Evolutionary conservation across 2,329 filamentous ascomycete species (phyloP).

Genomic region (Trichoderma brevicompactum): DNA sequence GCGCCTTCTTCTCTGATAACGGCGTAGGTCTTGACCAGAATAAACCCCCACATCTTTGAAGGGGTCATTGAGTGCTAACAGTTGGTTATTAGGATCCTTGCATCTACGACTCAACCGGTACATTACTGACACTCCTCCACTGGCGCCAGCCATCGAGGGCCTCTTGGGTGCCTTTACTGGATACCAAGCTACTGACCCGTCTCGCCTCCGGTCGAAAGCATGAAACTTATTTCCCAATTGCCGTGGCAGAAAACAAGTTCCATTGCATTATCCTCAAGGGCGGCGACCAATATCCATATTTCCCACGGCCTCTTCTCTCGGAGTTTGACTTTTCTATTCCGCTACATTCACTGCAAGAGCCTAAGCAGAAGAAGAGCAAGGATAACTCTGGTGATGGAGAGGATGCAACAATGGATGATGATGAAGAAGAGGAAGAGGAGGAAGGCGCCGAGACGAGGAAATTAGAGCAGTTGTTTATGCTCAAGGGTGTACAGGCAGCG

Average conservation of each 20-base stretch:
- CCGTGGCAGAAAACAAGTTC: slow-evolving; percentile 87
- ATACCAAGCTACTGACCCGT: slow-evolving; percentile 82
- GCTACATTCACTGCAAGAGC: slow-evolving; percentile 59
- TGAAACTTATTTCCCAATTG: slow-evolving; percentile 93
- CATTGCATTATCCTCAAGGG: slow-evolving; percentile 99
- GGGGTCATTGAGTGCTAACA: neutral
- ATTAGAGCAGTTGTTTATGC: slow-evolving; percentile 82
- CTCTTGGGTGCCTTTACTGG: slow-evolving; percentile 88
- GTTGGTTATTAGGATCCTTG: slow-evolving; percentile 72
- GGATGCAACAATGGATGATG: slow-evolving; percentile 26
- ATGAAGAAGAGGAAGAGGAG: slow-evolving; percentile 39
- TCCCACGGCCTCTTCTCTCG: slow-evolving; percentile 83
- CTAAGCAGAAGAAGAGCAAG: slow-evolving; percentile 38
- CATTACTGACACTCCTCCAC: slow-evolving; percentile 83
- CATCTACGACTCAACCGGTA: slow-evolving; percentile 92
- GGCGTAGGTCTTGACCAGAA: slow-evolving; percentile 64
- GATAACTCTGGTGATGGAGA: slow-evolving; percentile 38
- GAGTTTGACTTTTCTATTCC: slow-evolving; percentile 94
- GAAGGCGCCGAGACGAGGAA: slow-evolving; percentile 56
- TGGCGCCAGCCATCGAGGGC: slow-evolving; percentile 88
- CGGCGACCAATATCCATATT: slow-evolving; percentile 89
- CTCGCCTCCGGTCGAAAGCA: slow-evolving; percentile 82
- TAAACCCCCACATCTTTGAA: neutral
- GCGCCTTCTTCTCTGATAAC: slow-evolving; percentile 87
- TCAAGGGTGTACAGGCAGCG: slow-evolving; percentile 70